Evolutionary conservation across 805 yeast species (phyloP).

Genomic region (Osmozyma mogii): DNA sequence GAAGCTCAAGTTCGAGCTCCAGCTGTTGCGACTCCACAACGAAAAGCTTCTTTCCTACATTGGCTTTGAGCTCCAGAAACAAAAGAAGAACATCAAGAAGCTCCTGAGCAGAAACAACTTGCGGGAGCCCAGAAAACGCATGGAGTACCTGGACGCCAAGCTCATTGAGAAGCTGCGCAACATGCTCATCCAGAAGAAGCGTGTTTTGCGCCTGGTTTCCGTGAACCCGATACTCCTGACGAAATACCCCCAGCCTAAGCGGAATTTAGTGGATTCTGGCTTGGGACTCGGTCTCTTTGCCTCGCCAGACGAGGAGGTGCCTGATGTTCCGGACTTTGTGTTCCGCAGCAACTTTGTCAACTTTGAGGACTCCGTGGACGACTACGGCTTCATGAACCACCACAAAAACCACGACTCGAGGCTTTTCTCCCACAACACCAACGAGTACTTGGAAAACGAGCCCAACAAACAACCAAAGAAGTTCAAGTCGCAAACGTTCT

Average conservation of each 20-base stretch:
- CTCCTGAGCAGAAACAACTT: conserved; percentile 30
- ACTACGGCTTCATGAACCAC: conserved; percentile 8
- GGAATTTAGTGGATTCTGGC: too few relatives aligned
- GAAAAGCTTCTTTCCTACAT: conserved; percentile 50
- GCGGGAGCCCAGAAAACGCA: conserved; percentile 13
- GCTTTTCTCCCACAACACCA: conserved; percentile 4
- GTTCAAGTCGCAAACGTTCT: conserved; percentile 29
- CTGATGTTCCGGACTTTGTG: conserved; percentile 7
- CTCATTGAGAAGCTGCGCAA: conserved; percentile 42
- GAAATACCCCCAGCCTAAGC: too few relatives aligned
- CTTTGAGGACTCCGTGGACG: conserved; percentile 6
- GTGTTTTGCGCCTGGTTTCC: conserved; percentile 34
- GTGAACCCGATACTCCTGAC: conserved; percentile 16
- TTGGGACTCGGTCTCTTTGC: too few relatives aligned
- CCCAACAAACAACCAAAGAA: conserved; percentile 20
- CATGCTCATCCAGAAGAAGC: conserved; percentile 34
- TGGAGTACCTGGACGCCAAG: conserved; percentile 47
- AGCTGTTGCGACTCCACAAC: conserved; percentile 45
- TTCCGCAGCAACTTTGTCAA: conserved; percentile 12
- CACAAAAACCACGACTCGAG: conserved; percentile 9
- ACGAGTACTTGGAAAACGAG: conserved; percentile 4
- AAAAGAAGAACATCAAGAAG: conserved; percentile 33
- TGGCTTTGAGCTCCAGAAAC: conserved; percentile 48
- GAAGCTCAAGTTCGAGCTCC: conserved; percentile 45
- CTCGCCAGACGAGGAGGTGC: neutral